phyloP scores from a whole-genome alignment of 257 asterid species.

The Primulina tabacum region DNA sequence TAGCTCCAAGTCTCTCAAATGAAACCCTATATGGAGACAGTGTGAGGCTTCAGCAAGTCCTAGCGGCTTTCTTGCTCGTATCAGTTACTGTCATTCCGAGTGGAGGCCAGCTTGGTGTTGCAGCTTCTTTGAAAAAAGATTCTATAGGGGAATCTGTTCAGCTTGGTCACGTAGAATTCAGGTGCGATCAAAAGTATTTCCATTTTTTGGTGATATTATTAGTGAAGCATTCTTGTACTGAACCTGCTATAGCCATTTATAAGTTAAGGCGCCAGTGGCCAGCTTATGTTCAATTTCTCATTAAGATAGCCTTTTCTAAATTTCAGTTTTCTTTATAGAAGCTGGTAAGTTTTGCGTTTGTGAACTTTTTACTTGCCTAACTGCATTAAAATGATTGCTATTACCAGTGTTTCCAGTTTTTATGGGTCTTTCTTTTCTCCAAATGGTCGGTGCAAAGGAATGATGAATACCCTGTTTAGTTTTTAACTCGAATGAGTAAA shows the following conservation, averaged over 20 bases:
- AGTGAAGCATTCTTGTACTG: background rate
- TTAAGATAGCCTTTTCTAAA: background rate
- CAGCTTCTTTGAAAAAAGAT: conserved; percentile 58
- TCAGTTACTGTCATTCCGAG: conserved; percentile 62
- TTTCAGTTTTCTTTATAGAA: background rate
- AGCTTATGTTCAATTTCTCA: background rate
- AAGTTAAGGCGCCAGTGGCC: background rate
- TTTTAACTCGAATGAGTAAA: too few relatives aligned
- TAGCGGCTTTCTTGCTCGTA: conserved; percentile 66
- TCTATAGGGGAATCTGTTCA: conserved; percentile 71
- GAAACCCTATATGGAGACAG: conserved; percentile 82
- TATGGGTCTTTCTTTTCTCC: too few relatives aligned
- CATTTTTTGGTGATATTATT: background rate
- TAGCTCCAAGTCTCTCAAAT: conserved; percentile 40
- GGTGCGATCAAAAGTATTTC: conserved; percentile 35
- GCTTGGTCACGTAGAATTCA: conserved; percentile 79
- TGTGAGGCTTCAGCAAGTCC: conserved; percentile 83
- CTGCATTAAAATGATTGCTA: background rate
- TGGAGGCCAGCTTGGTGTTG: conserved; percentile 67
- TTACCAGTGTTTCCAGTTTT: background rate
- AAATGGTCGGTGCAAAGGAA: too few relatives aligned
- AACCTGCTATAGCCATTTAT: background rate
- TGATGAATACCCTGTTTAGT: too few relatives aligned
- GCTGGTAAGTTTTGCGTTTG: background rate
- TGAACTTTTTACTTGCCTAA: background rate